Conservation (phyloP, 257 asterid species). For the Fraxinus cuspidata region DNA sequence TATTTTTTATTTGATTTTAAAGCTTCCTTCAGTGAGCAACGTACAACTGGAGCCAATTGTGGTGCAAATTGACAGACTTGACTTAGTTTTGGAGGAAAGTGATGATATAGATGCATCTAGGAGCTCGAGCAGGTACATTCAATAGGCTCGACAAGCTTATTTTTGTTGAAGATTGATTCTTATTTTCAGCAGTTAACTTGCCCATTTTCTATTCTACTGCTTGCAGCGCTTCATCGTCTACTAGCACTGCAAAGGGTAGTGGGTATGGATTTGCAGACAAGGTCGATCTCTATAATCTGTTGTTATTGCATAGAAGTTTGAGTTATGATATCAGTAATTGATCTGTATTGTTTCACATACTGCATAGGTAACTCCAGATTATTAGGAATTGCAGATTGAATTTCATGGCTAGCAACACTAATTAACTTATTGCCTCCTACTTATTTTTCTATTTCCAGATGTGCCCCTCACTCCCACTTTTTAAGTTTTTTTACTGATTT, state of each 20-base stretch:
- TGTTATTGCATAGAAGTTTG: slow-evolving; percentile 22
- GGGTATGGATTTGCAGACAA: slow-evolving; percentile 97
- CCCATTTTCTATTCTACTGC: slow-evolving; percentile 25
- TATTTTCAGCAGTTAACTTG: slow-evolving; percentile 21
- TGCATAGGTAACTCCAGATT: slow-evolving; percentile 17
- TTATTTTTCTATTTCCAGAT: neutral
- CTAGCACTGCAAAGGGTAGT: slow-evolving; percentile 59
- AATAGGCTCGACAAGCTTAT: slow-evolving; percentile 27
- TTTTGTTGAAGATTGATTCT: slow-evolving; percentile 24
- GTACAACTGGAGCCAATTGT: slow-evolving; percentile 92
- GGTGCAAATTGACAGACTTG: slow-evolving; percentile 88
- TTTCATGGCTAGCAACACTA: slow-evolving; percentile 13
- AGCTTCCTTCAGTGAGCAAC: slow-evolving; percentile 96
- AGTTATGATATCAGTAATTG: slow-evolving; percentile 17
- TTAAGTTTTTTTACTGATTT: neutral
- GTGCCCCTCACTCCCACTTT: neutral
- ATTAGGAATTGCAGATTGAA: slow-evolving; percentile 11
- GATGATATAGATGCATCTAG: slow-evolving; percentile 61
- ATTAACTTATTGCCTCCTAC: neutral
- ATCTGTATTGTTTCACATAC: slow-evolving; percentile 10
- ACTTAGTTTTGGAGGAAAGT: slow-evolving; percentile 89
- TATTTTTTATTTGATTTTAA: slow-evolving; percentile 34
- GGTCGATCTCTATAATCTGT: slow-evolving; percentile 47
- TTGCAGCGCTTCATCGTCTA: slow-evolving; percentile 56
- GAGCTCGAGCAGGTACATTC: slow-evolving; percentile 62